phyloP scores from a whole-genome alignment of 257 asterid species.

The Datura wrightii region DNA sequence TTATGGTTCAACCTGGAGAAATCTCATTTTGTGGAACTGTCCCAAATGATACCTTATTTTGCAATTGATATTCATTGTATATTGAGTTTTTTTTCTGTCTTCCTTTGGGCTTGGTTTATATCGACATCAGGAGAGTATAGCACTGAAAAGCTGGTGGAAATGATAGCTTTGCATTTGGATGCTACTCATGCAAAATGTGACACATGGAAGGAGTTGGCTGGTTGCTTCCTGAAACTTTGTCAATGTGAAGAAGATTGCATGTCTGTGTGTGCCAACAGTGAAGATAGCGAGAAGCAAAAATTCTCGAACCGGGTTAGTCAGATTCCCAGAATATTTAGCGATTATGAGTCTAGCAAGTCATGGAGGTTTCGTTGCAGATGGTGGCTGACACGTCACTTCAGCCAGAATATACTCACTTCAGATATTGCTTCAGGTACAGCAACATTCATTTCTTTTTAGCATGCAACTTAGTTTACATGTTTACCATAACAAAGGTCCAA shows the following conservation, averaged over 20 bases:
- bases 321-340: constrained; percentile 62
- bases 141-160: constrained; percentile 66
- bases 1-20: not conserved
- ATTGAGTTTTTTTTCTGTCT: not conserved
- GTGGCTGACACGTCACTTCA: constrained; percentile 87
- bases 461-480: constrained; percentile 4
- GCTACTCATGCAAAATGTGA: constrained; percentile 58
- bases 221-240: constrained; percentile 67
- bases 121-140: constrained; percentile 65
- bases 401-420: constrained; percentile 48
- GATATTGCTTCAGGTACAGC: constrained; percentile 72
- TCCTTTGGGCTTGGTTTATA: not conserved
- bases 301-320: constrained; percentile 39
- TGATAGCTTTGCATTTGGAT: constrained; percentile 85
- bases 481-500: not conserved
- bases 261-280: constrained; percentile 54
- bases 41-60: constrained; percentile 19
- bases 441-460: not conserved
- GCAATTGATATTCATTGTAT: constrained; percentile 24
- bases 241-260: constrained; percentile 66
- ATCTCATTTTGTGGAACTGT: not conserved
- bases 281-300: constrained; percentile 36
- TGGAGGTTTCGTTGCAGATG: constrained; percentile 88
- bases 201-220: constrained; percentile 77
- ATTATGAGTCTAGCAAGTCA: constrained; percentile 47